Conservation (phyloP, 495 filamentous ascomycete species). For the Penicillium egyptiacum region DNA sequence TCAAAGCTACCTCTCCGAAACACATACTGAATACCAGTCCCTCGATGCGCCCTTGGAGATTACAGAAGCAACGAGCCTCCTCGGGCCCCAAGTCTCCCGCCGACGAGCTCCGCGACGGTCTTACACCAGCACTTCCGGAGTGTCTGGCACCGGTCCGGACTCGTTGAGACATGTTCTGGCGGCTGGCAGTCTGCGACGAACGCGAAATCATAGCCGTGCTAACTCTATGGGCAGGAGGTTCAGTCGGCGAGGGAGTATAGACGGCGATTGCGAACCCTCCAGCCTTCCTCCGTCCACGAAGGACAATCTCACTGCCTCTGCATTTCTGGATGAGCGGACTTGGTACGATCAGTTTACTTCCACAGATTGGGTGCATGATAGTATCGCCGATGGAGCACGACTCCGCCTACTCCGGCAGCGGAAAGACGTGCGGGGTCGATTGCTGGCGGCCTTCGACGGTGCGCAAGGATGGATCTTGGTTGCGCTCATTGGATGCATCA, state of each 20-base stretch:
- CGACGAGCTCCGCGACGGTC: slow-evolving; percentile 36
- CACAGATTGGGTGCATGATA: slow-evolving; percentile 98
- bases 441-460: slow-evolving; percentile 77
- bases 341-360: slow-evolving; percentile 99
- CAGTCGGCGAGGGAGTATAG: slow-evolving; percentile 42
- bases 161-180: slow-evolving; percentile 34
- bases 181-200: slow-evolving; percentile 48
- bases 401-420: slow-evolving; percentile 77
- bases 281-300: slow-evolving; percentile 57
- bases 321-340: slow-evolving; percentile 77
- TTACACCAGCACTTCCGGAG: slow-evolving; percentile 40
- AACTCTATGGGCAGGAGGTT: slow-evolving; percentile 61
- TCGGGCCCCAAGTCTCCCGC: slow-evolving; percentile 25
- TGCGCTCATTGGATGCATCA: slow-evolving; percentile 84
- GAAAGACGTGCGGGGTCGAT: slow-evolving; percentile 79
- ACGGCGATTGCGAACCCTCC: slow-evolving; percentile 38
- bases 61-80: slow-evolving; percentile 40
- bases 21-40: slow-evolving; percentile 41
- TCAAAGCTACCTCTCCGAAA: slow-evolving; percentile 39
- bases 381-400: slow-evolving; percentile 89
- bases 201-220: slow-evolving; percentile 64
- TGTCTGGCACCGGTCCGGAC: slow-evolving; percentile 31
- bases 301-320: slow-evolving; percentile 46
- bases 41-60: slow-evolving; percentile 37
- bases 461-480: slow-evolving; percentile 94